Percentiles rank a stretch among this genome's conserved stretches.
These are phyloP conservation scores for Blumeriella jaapii DNA, from an alignment of 2,329 filamentous ascomycete genomes.

Conservation along the genomic window DNA sequence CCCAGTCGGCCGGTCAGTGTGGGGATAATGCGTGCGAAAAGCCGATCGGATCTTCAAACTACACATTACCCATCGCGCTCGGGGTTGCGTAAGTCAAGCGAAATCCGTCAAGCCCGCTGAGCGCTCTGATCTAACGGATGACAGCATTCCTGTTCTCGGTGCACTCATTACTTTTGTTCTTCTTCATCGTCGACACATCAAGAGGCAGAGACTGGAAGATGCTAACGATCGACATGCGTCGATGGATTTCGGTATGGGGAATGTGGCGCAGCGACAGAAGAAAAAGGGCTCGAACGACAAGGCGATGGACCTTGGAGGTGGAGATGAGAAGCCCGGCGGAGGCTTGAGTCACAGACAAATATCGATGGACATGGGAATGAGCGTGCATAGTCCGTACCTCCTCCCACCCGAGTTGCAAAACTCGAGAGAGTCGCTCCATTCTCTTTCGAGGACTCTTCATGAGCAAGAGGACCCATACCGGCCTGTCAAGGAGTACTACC, in stretches of 20 bases:
- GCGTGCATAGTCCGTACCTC: constrained; percentile 89
- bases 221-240: constrained; percentile 77
- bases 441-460: constrained; percentile 64
- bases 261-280: constrained; percentile 29
- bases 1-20: constrained; percentile 23
- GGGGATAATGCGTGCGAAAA: constrained; percentile 45
- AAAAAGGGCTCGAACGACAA: constrained; percentile 4
- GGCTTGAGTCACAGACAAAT: constrained; percentile 38
- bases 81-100: constrained; percentile 60
- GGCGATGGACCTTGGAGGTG: constrained; percentile 6
- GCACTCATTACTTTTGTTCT: constrained; percentile 58
- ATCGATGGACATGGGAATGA: constrained; percentile 55
- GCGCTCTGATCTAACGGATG: neutral
- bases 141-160: constrained; percentile 63
- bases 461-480: constrained; percentile 79
- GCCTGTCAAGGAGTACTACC: constrained; percentile 43
- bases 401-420: constrained; percentile 70
- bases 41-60: constrained; percentile 40
- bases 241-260: constrained; percentile 77
- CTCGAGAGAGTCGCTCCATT: constrained; percentile 79
- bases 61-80: constrained; percentile 54
- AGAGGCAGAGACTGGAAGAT: constrained; percentile 66
- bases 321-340: constrained; percentile 13
- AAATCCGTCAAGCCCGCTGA: neutral
- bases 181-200: constrained; percentile 68